These are phyloP conservation scores for Zizania latifolia DNA, from an alignment of 176 grass and related monocot species.

Conservation along the genomic window DNA sequence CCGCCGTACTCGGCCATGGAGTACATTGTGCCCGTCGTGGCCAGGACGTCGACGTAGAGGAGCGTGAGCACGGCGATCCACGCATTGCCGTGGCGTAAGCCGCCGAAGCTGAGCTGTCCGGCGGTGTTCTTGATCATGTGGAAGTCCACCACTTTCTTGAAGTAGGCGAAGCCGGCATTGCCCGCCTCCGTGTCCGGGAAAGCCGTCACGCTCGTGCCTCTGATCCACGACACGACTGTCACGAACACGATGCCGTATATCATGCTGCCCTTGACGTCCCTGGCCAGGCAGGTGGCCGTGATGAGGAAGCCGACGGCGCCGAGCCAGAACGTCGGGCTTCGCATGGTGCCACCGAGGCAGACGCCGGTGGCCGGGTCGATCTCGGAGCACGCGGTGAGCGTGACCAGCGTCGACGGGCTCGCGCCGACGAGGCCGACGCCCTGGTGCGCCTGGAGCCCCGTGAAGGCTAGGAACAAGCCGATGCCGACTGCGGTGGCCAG, in stretches of 20 bases:
- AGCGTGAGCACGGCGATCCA: constrained; percentile 54
- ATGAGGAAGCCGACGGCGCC: constrained; percentile 49
- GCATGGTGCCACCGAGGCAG: constrained; percentile 54
- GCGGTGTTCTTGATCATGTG: constrained; percentile 46
- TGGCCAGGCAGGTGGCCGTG: constrained; percentile 46
- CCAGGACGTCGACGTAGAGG: constrained; percentile 64
- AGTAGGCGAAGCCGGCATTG: constrained; percentile 52
- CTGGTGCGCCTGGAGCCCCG: constrained; percentile 48
- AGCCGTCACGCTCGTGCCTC: constrained; percentile 50
- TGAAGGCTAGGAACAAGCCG: constrained; percentile 58
- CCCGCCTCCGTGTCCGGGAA: constrained; percentile 57
- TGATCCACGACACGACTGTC: constrained; percentile 52
- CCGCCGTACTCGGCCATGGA: constrained; percentile 74
- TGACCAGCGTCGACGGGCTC: constrained; percentile 68
- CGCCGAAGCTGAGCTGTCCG: constrained; percentile 41
- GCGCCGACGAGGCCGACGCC: constrained; percentile 60
- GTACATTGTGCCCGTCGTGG: constrained; percentile 67
- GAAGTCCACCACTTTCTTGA: constrained; percentile 52
- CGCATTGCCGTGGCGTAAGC: constrained; percentile 30
- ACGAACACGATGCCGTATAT: constrained; percentile 79
- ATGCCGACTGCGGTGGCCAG: constrained; percentile 46
- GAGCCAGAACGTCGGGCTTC: constrained; percentile 73
- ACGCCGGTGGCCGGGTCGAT: constrained; percentile 50
- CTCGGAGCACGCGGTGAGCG: constrained; percentile 52
- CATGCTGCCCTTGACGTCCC: constrained; percentile 51